Conservation (phyloP, 306 rosid species). For the Erythrophleum fordii region DNA sequence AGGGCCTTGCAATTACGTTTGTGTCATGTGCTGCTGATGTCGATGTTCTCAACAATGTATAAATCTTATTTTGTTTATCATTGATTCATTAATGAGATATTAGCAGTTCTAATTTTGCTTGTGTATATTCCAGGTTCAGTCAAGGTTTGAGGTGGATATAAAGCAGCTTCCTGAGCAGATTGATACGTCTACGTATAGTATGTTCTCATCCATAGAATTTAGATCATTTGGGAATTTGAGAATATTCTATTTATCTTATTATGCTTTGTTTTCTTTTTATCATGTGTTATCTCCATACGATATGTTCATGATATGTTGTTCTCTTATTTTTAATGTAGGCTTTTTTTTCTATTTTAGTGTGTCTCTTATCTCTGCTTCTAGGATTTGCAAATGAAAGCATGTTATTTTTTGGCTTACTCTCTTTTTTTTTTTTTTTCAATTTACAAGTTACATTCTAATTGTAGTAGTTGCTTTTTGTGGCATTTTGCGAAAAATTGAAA, state of each 20-base stretch:
- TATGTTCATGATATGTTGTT: neutral
- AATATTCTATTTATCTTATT: neutral
- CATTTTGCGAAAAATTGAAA: neutral
- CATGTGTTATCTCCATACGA: neutral
- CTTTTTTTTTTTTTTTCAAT: too few species aligned
- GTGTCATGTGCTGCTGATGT: conserved; percentile 77
- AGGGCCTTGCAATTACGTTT: conserved; percentile 81
- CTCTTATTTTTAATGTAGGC: neutral
- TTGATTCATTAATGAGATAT: neutral
- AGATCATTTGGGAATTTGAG: neutral
- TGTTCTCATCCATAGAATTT: conserved; percentile 38
- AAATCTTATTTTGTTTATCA: neutral
- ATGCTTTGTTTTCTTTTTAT: neutral
- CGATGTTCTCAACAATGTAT: conserved; percentile 77
- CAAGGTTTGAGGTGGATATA: conserved; percentile 98
- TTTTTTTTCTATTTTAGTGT: neutral
- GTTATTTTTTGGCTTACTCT: neutral
- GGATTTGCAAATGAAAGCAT: neutral
- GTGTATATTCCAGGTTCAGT: conserved; percentile 73
- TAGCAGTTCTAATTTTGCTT: conserved; percentile 21
- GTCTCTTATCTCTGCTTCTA: neutral
- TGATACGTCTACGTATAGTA: conserved; percentile 95
- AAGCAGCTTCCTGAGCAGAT: conserved; percentile 99
- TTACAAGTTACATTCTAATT: neutral
- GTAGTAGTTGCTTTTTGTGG: neutral